Percentiles rank a stretch among this genome's conserved stretches.
Evolutionary conservation across 805 yeast species (phyloP).

Genomic region (Ogataea glucozyma): DNA sequence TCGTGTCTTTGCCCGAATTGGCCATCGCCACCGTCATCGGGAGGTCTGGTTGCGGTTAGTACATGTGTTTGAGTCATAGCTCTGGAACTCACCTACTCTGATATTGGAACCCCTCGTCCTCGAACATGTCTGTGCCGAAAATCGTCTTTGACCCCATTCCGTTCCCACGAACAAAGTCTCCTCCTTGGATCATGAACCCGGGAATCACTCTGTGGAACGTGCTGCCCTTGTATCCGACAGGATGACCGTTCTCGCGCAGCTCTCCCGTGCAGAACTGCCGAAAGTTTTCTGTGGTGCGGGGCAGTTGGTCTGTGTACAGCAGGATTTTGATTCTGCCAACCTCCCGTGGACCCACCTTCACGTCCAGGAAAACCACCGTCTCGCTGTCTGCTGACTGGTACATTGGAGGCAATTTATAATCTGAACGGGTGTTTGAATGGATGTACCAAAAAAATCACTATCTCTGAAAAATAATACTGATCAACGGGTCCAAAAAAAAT

Average conservation of each 20-base stretch:
- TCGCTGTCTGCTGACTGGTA: constrained; percentile 15
- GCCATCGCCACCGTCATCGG: constrained; percentile 40
- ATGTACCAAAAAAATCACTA: neutral
- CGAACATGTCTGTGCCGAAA: constrained; percentile 41
- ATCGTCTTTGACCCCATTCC: constrained; percentile 47
- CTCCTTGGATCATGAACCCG: constrained; percentile 41
- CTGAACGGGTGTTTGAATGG: too few species aligned
- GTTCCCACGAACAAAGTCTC: constrained; percentile 40
- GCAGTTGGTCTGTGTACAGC: constrained; percentile 41
- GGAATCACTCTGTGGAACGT: constrained; percentile 43
- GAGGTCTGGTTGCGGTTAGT: neutral
- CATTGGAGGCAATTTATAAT: too few species aligned
- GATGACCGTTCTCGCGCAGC: constrained; percentile 37
- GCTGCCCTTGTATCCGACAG: constrained; percentile 45
- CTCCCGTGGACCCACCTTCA: constrained; percentile 32
- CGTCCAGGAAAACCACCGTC: constrained; percentile 30
- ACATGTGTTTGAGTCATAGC: constrained; percentile 3
- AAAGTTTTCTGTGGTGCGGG: constrained; percentile 51
- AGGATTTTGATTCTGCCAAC: constrained; percentile 48
- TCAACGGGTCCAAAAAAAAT: neutral
- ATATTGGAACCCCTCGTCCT: constrained; percentile 44
- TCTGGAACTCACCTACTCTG: constrained; percentile 28
- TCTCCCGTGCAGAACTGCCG: constrained; percentile 57
- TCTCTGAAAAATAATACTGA: neutral
- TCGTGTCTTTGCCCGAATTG: constrained; percentile 46